Evolutionary conservation across 1,139 yeast species (phyloP).

Genomic region (Scheffersomyces titani): DNA sequence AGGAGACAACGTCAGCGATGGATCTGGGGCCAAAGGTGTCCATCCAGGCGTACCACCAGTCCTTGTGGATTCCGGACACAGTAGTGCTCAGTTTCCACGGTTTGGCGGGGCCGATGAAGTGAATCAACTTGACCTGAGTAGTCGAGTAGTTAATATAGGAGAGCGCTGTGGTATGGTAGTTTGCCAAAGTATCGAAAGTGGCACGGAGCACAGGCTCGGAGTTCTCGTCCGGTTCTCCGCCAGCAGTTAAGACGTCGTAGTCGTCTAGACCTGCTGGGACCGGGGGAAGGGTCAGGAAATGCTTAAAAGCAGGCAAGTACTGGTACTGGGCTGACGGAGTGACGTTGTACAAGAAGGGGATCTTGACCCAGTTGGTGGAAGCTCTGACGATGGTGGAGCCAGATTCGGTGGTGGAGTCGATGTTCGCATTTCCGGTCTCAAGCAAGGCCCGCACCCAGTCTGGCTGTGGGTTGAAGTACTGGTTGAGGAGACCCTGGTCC

Average conservation of each 20-base stretch:
- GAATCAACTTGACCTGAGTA: slow-evolving; percentile 58
- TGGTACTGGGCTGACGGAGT: slow-evolving; percentile 84
- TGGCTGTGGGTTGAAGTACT: slow-evolving; percentile 60
- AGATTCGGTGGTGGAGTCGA: neutral
- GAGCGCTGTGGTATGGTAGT: slow-evolving; percentile 29
- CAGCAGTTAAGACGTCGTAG: slow-evolving; percentile 4
- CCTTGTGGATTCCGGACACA: slow-evolving; percentile 22
- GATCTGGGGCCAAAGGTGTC: slow-evolving; percentile 27
- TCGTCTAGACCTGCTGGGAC: neutral
- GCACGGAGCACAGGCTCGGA: slow-evolving; percentile 7
- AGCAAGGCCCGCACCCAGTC: slow-evolving; percentile 36
- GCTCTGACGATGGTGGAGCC: neutral
- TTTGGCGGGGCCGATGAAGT: slow-evolving; percentile 78
- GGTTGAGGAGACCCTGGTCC: slow-evolving; percentile 90
- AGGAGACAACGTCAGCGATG: slow-evolving; percentile 11
- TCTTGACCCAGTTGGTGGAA: slow-evolving; percentile 55
- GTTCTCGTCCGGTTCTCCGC: slow-evolving; percentile 1
- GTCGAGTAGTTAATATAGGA: slow-evolving; percentile 19
- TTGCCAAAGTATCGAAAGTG: slow-evolving; percentile 16
- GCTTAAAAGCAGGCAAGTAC: slow-evolving; percentile 74
- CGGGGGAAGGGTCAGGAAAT: slow-evolving; percentile 39
- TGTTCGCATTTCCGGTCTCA: slow-evolving; percentile 1
- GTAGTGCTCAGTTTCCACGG: slow-evolving; percentile 63
- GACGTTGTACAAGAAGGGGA: slow-evolving; percentile 84
- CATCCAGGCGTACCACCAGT: slow-evolving; percentile 51